phyloP scores from a whole-genome alignment of 2,329 filamentous ascomycete species.

The Colletotrichum eleusines region DNA sequence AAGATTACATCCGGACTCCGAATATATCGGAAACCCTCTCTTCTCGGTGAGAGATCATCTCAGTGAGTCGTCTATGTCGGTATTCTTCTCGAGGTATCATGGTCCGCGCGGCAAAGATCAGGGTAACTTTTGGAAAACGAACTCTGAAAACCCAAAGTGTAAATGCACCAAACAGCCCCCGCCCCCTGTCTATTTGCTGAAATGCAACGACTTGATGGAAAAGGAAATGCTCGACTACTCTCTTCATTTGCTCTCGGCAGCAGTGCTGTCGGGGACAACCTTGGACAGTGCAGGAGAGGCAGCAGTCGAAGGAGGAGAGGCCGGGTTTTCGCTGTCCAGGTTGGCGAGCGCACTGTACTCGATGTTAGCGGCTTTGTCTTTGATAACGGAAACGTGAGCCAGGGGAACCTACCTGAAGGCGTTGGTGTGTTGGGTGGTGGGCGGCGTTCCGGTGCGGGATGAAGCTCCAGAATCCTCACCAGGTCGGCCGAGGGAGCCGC shows the following conservation, averaged over 20 bases:
- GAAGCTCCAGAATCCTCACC: slow-evolving; percentile 89
- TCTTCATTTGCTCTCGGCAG: slow-evolving; percentile 58
- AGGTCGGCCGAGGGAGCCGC: slow-evolving; percentile 77
- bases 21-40: slow-evolving; percentile 44
- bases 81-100: slow-evolving; percentile 61
- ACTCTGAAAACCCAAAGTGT: slow-evolving; percentile 58
- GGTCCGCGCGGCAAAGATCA: slow-evolving; percentile 55
- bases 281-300: slow-evolving; percentile 76
- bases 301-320: slow-evolving; percentile 77
- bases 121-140: slow-evolving; percentile 62
- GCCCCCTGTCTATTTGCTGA: slow-evolving; percentile 64
- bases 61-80: slow-evolving; percentile 58
- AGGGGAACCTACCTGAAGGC: slow-evolving; percentile 83
- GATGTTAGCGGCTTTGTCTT: slow-evolving; percentile 46
- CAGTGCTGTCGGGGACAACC: slow-evolving; percentile 64
- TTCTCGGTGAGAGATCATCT: slow-evolving; percentile 51
- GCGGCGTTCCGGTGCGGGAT: slow-evolving; percentile 90
- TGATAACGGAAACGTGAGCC: too few relatives aligned
- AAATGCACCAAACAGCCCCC: slow-evolving; percentile 62
- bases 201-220: slow-evolving; percentile 56
- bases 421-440: slow-evolving; percentile 82
- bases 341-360: slow-evolving; percentile 66
- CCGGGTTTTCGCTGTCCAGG: slow-evolving; percentile 72
- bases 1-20: slow-evolving; percentile 48
- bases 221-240: slow-evolving; percentile 44